These are phyloP conservation scores for Colletotrichum sidae DNA, from an alignment of 2,329 filamentous ascomycete species.

Conservation along the genomic window DNA sequence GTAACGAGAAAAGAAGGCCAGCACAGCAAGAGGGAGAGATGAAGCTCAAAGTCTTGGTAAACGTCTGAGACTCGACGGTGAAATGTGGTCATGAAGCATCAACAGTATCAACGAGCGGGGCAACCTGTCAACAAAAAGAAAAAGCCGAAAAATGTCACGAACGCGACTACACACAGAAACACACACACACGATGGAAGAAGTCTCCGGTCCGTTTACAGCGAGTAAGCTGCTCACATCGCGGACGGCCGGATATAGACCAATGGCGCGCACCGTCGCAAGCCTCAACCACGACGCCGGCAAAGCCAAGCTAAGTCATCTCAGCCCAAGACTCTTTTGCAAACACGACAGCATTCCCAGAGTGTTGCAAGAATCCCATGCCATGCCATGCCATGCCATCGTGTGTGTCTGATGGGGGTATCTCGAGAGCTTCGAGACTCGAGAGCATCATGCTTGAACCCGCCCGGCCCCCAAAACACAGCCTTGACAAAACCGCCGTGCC, in stretches of 20 bases:
- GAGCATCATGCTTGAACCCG: too few relatives aligned
- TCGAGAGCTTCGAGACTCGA: background rate
- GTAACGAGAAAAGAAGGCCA: background rate
- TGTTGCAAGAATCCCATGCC: background rate
- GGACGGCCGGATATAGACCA: constrained; percentile 18
- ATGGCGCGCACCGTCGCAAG: constrained; percentile 6
- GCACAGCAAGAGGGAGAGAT: too few relatives aligned
- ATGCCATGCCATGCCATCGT: background rate
- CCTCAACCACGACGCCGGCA: constrained; percentile 9
- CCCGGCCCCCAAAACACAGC: too few relatives aligned
- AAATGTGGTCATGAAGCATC: background rate
- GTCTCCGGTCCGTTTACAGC: constrained; percentile 21
- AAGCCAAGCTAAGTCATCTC: constrained; percentile 17
- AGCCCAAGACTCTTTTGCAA: constrained; percentile 2
- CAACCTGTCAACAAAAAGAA: background rate
- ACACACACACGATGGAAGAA: background rate
- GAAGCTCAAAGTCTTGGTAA: too few relatives aligned
- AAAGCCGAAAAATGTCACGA: background rate
- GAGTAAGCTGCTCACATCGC: constrained; percentile 1
- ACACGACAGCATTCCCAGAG: background rate
- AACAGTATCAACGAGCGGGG: background rate
- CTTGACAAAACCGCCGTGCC: background rate
- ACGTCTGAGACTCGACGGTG: background rate
- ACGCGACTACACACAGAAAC: too few relatives aligned
- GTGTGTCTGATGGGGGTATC: background rate